Conservation (phyloP, 306 rosid species). For the Begonia peltatifolia region DNA sequence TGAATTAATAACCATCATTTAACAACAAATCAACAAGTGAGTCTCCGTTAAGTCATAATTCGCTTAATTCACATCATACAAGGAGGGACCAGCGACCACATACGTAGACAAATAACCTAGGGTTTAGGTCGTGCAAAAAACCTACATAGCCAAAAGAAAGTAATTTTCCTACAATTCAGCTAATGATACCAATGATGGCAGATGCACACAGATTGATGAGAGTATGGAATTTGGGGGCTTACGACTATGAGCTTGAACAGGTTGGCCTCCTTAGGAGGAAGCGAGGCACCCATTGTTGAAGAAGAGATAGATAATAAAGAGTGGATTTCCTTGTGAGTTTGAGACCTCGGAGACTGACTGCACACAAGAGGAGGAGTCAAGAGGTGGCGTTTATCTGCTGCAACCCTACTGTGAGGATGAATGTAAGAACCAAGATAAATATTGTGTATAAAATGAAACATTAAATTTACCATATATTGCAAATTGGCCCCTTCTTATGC, state of each 20-base stretch:
- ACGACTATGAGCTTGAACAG: constrained; percentile 99
- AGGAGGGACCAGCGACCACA: not conserved
- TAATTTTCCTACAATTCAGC: too few species aligned
- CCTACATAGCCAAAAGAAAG: constrained; percentile 5
- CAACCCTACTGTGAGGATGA: constrained; percentile 46
- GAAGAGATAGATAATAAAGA: not conserved
- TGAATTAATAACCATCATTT: too few species aligned
- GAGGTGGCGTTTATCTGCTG: constrained; percentile 57
- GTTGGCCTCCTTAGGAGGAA: constrained; percentile 84
- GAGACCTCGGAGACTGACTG: too few species aligned
- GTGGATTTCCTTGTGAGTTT: too few species aligned
- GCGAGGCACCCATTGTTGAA: constrained; percentile 78
- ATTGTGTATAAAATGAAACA: too few species aligned
- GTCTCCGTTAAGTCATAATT: too few species aligned
- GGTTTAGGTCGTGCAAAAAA: constrained; percentile 25
- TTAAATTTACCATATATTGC: too few species aligned
- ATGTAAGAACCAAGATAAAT: not conserved
- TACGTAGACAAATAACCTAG: constrained; percentile 15
- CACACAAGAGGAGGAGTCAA: not conserved
- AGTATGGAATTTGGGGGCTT: constrained; percentile 29
- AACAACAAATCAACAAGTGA: too few species aligned
- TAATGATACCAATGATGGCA: not conserved
- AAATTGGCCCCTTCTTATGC: too few species aligned
- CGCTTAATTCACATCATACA: not conserved
- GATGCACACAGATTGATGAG: not conserved